phyloP scores from a whole-genome alignment of 1,139 yeast species.

The Wickerhamomyces sp. region DNA sequence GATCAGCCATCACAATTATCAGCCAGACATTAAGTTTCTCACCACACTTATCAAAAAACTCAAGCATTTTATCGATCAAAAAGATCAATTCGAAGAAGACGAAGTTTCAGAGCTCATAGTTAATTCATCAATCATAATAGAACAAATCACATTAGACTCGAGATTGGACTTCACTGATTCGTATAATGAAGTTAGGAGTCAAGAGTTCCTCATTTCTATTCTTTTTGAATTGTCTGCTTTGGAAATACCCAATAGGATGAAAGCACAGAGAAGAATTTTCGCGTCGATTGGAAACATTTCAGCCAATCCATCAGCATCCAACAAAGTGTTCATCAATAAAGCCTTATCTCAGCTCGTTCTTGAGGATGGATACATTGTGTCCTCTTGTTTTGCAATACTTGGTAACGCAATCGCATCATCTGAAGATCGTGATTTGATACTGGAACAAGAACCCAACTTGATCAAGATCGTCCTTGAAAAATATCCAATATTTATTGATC shows the following conservation, averaged over 20 bases:
- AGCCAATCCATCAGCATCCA: constrained; percentile 16
- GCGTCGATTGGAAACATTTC: constrained; percentile 23
- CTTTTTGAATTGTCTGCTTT: constrained; percentile 5
- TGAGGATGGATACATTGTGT: constrained; percentile 19
- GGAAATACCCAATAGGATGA: constrained; percentile 17
- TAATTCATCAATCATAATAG: constrained; percentile 14
- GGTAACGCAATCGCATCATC: constrained; percentile 22
- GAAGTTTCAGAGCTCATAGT: constrained; percentile 17
- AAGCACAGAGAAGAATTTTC: constrained; percentile 17
- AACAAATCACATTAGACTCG: constrained; percentile 14
- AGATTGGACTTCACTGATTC: constrained; percentile 10
- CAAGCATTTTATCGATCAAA: background rate
- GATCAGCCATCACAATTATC: constrained; percentile 5
- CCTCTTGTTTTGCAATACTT: constrained; percentile 19
- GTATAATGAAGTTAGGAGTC: constrained; percentile 10
- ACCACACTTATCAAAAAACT: constrained; percentile 9
- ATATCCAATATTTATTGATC: constrained; percentile 18
- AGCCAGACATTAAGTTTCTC: constrained; percentile 6
- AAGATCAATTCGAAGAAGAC: constrained; percentile 17
- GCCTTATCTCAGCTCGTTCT: constrained; percentile 2
- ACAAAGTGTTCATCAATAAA: constrained; percentile 6
- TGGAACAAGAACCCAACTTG: constrained; percentile 15
- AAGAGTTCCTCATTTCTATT: constrained; percentile 5
- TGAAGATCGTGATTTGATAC: constrained; percentile 13
- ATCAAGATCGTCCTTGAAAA: constrained; percentile 10